Evolutionary conservation across 1,284 basidiomycete species (phyloP).

Genomic region (Trichosporon faecale): DNA sequence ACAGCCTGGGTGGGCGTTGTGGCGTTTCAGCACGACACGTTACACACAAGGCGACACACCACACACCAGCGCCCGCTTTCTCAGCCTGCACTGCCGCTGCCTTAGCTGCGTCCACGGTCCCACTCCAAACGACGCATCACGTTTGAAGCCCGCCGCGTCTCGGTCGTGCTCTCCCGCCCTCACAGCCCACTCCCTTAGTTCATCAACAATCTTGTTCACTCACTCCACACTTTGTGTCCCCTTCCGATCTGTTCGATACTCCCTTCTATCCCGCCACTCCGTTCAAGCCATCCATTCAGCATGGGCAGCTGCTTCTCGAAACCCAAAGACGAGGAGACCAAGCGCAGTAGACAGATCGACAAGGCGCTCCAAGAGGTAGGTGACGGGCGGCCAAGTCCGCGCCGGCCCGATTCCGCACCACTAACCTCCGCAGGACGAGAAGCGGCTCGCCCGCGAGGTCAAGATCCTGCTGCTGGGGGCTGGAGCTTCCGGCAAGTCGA

Average conservation of each 20-base stretch:
- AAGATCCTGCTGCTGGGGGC: constrained; percentile 87
- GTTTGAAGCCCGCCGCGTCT: background rate
- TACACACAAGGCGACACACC: constrained; percentile 1
- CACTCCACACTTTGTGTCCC: background rate
- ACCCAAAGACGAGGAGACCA: constrained; percentile 34
- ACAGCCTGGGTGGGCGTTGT: background rate
- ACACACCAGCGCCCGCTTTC: background rate
- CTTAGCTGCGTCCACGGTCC: background rate
- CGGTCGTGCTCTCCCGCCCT: background rate
- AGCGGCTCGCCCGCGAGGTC: constrained; percentile 67
- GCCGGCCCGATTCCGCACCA: background rate
- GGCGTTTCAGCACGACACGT: constrained; percentile 9
- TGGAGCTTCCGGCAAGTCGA: constrained; percentile 91
- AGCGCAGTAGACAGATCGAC: constrained; percentile 60
- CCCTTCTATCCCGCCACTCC: background rate
- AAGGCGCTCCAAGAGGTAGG: constrained; percentile 63
- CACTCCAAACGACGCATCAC: background rate
- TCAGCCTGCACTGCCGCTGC: background rate
- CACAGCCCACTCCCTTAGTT: background rate
- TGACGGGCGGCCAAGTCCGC: constrained; percentile 13
- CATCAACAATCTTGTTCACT: background rate
- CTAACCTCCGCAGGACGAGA: constrained; percentile 58
- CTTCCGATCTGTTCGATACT: background rate
- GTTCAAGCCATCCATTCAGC: background rate
- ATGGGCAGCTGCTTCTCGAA: constrained; percentile 74